Evolutionary conservation across 2,329 filamentous ascomycete species (phyloP).

Genomic region (Grosmannia huntii): DNA sequence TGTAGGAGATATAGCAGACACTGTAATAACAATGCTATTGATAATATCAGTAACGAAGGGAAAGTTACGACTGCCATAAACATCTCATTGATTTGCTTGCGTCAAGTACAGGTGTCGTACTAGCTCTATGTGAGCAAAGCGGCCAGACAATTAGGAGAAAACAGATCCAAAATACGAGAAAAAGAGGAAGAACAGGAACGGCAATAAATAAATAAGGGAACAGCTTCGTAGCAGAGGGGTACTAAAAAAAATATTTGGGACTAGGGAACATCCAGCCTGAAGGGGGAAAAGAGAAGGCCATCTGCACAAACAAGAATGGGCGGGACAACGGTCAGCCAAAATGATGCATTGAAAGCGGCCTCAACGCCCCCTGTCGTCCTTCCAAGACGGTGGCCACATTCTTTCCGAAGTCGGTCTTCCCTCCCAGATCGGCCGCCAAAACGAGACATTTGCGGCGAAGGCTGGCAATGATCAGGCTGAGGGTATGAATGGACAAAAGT

Average conservation of each 20-base stretch:
- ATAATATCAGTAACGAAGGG: neutral
- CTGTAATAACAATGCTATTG: neutral
- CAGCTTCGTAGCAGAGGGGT: slow-evolving; percentile 16
- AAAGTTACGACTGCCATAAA: neutral
- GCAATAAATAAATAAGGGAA: neutral
- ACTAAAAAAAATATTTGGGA: slow-evolving; percentile 28
- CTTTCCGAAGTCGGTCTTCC: neutral
- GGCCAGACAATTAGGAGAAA: neutral
- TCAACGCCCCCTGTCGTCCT: neutral
- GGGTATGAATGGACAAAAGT: neutral
- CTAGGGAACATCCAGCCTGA: slow-evolving; percentile 25
- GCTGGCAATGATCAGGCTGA: neutral
- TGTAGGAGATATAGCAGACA: neutral
- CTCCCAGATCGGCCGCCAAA: neutral
- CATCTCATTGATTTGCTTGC: slow-evolving; percentile 12
- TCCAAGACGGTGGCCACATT: neutral
- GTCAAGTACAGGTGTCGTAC: neutral
- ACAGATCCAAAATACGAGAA: neutral
- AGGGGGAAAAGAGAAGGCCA: slow-evolving; percentile 19
- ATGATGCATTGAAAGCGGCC: neutral
- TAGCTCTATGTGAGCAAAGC: neutral
- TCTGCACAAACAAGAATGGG: slow-evolving; percentile 18
- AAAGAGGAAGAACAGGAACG: neutral
- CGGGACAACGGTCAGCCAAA: neutral
- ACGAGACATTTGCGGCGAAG: neutral